Evolutionary conservation across 2,329 filamentous ascomycete genomes (phyloP).

Genomic region (Beauveria varroae): DNA sequence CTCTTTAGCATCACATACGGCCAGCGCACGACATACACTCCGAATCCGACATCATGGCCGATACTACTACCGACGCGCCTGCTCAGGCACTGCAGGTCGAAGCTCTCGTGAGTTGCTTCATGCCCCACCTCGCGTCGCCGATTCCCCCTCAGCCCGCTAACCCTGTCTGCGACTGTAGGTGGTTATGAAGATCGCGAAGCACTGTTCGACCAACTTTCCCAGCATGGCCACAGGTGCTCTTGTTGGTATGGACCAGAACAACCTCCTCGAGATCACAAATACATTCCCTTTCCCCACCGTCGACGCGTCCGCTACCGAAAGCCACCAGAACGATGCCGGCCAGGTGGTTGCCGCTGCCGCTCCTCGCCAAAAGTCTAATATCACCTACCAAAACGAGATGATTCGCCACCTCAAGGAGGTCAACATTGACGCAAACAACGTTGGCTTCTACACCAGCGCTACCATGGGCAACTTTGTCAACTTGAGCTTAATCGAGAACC

Average conservation of each 20-base stretch:
- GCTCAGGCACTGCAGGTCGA: constrained; percentile 89
- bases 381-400: constrained; percentile 90
- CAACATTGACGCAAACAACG: constrained; percentile 95
- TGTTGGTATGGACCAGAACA: constrained; percentile 84
- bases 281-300: constrained; percentile 85
- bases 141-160: constrained; percentile 16
- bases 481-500: constrained; percentile 92
- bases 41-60: constrained; percentile 44
- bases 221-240: constrained; percentile 83
- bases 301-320: constrained; percentile 61
- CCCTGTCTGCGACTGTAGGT: constrained; percentile 46
- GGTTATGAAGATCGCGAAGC: constrained; percentile 97
- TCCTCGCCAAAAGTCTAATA: constrained; percentile 85
- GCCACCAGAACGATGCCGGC: constrained; percentile 68
- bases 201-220: constrained; percentile 81
- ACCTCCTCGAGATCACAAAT: constrained; percentile 85
- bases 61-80: constrained; percentile 57
- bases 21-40: constrained; percentile 18
- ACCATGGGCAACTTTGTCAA: constrained; percentile 99
- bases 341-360: constrained; percentile 70
- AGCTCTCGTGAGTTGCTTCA: constrained; percentile 64
- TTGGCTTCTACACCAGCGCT: constrained; percentile 97
- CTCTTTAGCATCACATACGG: constrained; percentile 17
- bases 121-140: constrained; percentile 28
- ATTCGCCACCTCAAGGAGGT: constrained; percentile 94